phyloP scores from a whole-genome alignment of 495 filamentous ascomycete species.

The Tuber calosporum region DNA sequence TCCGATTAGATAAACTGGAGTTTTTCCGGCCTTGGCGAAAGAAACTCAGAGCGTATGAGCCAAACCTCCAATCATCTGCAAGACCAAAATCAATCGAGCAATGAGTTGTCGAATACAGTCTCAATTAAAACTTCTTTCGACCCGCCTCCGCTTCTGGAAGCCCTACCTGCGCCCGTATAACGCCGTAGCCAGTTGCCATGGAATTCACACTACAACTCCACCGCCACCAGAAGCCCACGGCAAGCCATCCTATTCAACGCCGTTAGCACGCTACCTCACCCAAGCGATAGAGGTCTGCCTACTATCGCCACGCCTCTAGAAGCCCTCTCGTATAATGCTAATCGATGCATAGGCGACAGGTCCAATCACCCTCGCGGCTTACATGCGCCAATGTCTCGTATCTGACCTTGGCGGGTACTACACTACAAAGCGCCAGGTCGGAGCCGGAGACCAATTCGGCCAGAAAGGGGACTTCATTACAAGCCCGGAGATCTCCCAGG shows the following conservation, averaged over 20 bases:
- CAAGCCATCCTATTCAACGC: constrained; percentile 64
- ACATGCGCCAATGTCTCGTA: constrained; percentile 97
- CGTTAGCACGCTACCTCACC: constrained; percentile 73
- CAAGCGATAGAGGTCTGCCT: constrained; percentile 68
- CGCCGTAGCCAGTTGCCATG: background rate
- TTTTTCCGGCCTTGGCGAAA: background rate
- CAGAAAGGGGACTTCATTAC: constrained; percentile 90
- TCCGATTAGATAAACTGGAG: background rate
- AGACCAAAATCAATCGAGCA: background rate
- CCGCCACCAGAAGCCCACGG: background rate
- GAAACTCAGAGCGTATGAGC: background rate
- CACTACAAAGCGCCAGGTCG: constrained; percentile 58
- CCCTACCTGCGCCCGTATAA: background rate
- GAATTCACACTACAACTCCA: background rate
- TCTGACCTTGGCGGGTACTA: constrained; percentile 91
- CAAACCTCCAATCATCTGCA: background rate
- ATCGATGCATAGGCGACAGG: constrained; percentile 58
- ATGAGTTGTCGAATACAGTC: background rate
- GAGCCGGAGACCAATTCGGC: constrained; percentile 71
- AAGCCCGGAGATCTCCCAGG: constrained; percentile 91
- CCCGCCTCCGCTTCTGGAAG: background rate
- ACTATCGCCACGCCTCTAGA: background rate
- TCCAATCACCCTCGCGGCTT: constrained; percentile 81
- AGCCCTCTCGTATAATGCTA: constrained; percentile 3
- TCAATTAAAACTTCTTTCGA: background rate